Base-by-base conservation (phyloP, 2,329 filamentous ascomycete species). In the Xylariomycetidae sp. region DNA sequence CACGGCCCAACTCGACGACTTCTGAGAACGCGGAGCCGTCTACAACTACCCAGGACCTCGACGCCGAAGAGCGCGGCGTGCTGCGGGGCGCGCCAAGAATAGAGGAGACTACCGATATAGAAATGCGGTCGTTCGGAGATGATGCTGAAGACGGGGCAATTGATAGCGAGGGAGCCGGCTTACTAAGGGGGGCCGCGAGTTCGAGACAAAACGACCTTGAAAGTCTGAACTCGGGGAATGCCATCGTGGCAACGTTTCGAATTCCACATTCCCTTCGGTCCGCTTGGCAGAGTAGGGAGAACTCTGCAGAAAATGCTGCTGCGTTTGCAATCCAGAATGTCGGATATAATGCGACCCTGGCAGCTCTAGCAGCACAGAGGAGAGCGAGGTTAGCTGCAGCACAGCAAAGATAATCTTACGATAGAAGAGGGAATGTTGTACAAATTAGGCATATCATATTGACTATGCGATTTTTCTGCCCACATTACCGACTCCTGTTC, bases 401-500 rank as follows among this genome's bases (percentile, higher is more conserved):
- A 28, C 54, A 53, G 36, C 40, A 41, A 32, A 49, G 49, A 28
- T 44, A 45, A 34, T 34, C 42, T 25, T 41, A 23, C 20, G 20
- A 23, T 8, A 23, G 8, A 23, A 23, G 31, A 36, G 31, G 44
- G 27, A 43, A 42, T 32, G 34, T 33, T 49, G 44, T 53, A 54
- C 41, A 52, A 47, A 51, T 48, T 41, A 46, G 43, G 45, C 46
- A 46, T 46, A 44, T 50, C 42, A 46, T 46, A 32, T 36, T 15
- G 37, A 45, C 35, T 61, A 78, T 50, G 73, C 74, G 53, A 96
- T 84, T 66, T 97, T 97, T 54, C 89, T 79, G 33, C 90, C 90
- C 30, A 97, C 85, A 57, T 97, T 98, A 18, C 92, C 92, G 38
- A 98, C 86, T 27, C 92, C 92, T 50, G 80, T 81, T 19, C 92